A percentile compares a stretch with the other conserved stretches of the same genome.
Conservation (phyloP, 768 basidiomycete species). For the Lentinus brumalis region DNA sequence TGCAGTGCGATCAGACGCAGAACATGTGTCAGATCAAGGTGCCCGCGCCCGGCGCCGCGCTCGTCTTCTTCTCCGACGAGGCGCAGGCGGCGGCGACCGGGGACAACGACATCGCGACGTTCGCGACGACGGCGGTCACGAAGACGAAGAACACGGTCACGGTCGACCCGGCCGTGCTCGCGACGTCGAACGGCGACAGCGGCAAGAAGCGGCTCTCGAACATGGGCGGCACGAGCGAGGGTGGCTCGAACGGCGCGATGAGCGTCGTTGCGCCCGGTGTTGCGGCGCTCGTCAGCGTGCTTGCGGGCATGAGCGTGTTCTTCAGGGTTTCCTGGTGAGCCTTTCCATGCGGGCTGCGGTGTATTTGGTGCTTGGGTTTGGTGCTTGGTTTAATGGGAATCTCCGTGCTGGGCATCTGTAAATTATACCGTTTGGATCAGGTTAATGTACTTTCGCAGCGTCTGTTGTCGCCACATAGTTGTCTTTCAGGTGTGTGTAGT, state of each 20-base stretch:
- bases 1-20: conserved; percentile 55
- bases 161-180: conserved; percentile 52
- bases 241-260: conserved; percentile 25
- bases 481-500: neutral
- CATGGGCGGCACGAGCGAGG: conserved; percentile 25
- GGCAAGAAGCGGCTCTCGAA: conserved; percentile 35
- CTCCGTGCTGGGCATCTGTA: conserved; percentile 1
- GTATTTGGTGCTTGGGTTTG: neutral
- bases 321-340: conserved; percentile 16
- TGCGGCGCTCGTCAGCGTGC: conserved; percentile 15
- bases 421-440: neutral
- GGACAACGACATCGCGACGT: conserved; percentile 45
- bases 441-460: conserved; percentile 10
- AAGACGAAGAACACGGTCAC: conserved; percentile 55
- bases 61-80: conserved; percentile 64
- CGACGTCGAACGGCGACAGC: conserved; percentile 62
- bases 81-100: conserved; percentile 41
- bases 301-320: conserved; percentile 16
- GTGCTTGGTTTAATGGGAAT: neutral
- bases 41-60: conserved; percentile 70
- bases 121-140: conserved; percentile 57
- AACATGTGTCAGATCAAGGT: conserved; percentile 63
- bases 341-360: neutral
- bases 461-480: neutral
- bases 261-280: conserved; percentile 21